Base-by-base conservation (phyloP, 768 basidiomycete species). In the Leccinum arenicola region DNA sequence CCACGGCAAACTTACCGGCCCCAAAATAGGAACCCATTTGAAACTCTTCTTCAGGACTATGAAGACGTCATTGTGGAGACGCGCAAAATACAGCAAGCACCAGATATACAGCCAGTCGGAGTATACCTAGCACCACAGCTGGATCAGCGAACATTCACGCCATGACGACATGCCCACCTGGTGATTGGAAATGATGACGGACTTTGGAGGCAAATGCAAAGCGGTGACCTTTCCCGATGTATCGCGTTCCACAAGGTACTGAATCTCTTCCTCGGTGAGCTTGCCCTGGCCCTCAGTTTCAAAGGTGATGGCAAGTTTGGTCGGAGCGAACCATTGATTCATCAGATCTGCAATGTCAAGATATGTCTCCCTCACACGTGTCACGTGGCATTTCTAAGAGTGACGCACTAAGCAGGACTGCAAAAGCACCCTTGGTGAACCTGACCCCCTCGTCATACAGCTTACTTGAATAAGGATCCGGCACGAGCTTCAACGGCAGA, bases 1-100 rank as follows among this genome's bases (percentile, higher is more conserved):
- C n/a, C 3, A 48, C 52, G 54, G 51, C 36, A 54, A 11, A 53
- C 68, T 56, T 74, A 94, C 94, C 88, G 92, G 93, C 14, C 96
- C 96, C 27, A 95, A 71, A 50, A 99, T 70, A 17, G 96, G 96
- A 3, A 96, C 70, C 80, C 85, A 88, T 66, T 90, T 90, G 59
- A 98, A 78, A 65, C 87, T 90, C 70, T 89, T 91, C 81, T 98
- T 99, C 58, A 98, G 77, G 17, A 96, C 88, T 68, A 99, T 99
- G 72, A 86, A 88, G 35, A 98, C 82, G 61, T 92, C 83, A 60
- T 80, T 80, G 70, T 89, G 84, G 1, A 86, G 82, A 45, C 77
- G 77, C 64, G 85, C 81, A 67, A 88, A 89, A 68, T 93, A 92
- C 11, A 84, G 81, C 49, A 94, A 73, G 62, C 86, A 87, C 89